These are phyloP conservation scores for Metschnikowia cerradonensis DNA, from an alignment of 805 yeast genomes.

Conservation along the genomic window DNA sequence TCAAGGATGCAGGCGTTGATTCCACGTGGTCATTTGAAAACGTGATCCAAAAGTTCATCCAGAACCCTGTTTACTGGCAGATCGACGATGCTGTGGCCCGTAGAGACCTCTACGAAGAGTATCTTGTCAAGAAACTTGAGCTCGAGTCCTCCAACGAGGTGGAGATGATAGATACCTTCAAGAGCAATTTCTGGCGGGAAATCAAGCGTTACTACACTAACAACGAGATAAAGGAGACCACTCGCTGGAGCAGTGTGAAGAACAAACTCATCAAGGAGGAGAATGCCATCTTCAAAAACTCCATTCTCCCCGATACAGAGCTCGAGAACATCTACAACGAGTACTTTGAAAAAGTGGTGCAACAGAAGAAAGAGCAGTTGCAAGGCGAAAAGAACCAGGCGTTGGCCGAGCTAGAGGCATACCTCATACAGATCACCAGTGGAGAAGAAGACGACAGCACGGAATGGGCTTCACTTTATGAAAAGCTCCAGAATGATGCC, in stretches of 20 bases:
- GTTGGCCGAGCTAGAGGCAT: conserved; percentile 46
- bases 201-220: conserved; percentile 31
- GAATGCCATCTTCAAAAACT: conserved; percentile 60
- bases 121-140: conserved; percentile 39
- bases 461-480: conserved; percentile 38
- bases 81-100: conserved; percentile 58
- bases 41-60: conserved; percentile 56
- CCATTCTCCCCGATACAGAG: conserved; percentile 55
- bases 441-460: conserved; percentile 22
- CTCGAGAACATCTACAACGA: conserved; percentile 52
- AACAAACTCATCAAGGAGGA: conserved; percentile 49
- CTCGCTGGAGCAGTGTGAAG: conserved; percentile 62
- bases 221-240: conserved; percentile 46
- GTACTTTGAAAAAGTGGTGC: conserved; percentile 41
- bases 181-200: conserved; percentile 48
- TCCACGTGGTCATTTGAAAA: conserved; percentile 71
- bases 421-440: conserved; percentile 40
- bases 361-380: conserved; percentile 22
- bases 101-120: conserved; percentile 61
- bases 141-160: conserved; percentile 52
- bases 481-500: conserved; percentile 38
- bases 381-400: conserved; percentile 43
- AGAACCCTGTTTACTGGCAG: conserved; percentile 65
- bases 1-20: conserved; percentile 56
- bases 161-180: conserved; percentile 51